Base-by-base conservation (phyloP, 1,284 basidiomycete species). In the Baeospora myosura region DNA sequence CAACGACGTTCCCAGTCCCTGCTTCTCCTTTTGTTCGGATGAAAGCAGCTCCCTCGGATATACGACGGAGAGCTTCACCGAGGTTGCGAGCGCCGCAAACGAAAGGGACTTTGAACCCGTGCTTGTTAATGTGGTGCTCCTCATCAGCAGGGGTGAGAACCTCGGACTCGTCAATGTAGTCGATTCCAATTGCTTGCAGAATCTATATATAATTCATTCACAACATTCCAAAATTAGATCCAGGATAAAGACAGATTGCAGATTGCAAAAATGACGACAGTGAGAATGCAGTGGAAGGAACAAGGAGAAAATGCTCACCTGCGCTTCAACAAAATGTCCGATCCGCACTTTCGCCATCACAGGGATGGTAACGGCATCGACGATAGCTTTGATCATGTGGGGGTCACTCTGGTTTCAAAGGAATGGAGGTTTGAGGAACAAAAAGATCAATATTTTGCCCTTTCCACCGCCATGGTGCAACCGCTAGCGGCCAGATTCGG, bases 91-190 rank as follows among this genome's bases (percentile, higher is more conserved):
- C 79, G 43, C 86, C 89, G 53, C 86, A 90, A 6, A 88, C 86
- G 48, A 88, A 88, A 5, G 87, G 87, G n/a, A 88, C 74, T 64
- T 92, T 93, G 76, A 85, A 95, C 21, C 73, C 71, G 63, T 94
- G 91, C 66, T 95, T 95, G 69, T 89, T 89, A 70, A 88, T 83
- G 63, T 83, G 84, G 58, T 85, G 75, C 57, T 90, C 82, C 42
- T 93, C 88, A 59, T 94, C 96, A 21, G 95, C 96, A 33, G 92
- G 91, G 0, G 96, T 97, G 45, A 98, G 74, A 37, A 98, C 96
- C 66, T 98, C 95, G 12, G 85, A 92, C 66, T 92, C 91, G 64
- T 98, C 96, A 54, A 99, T 96, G 66, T 98, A 99, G 68, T 99
- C 95, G 40, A 97, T 87, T 7, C 95, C 94, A 58, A 97, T 76